Conservation (phyloP, 108 stramenopile genomes). For the Nitzschia palea region DNA sequence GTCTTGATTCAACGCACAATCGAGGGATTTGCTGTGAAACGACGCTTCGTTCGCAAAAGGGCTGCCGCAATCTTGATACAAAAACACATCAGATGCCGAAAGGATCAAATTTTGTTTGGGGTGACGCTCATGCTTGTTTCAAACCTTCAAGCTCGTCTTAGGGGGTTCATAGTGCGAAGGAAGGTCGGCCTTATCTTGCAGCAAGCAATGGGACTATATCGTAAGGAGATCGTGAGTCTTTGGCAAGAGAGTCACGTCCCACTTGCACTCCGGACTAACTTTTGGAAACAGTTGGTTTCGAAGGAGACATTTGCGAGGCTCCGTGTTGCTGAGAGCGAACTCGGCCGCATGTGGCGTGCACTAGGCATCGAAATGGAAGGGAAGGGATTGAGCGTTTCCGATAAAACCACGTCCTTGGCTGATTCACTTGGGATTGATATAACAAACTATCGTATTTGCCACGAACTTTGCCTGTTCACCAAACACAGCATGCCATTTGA, state of each 20-base stretch:
- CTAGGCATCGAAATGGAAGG: constrained; percentile 1
- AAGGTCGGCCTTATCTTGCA: constrained; percentile 7
- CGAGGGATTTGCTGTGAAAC: constrained; percentile 1
- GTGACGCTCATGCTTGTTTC: constrained; percentile 16
- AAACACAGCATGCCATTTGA: neutral
- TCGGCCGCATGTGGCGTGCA: constrained; percentile 37
- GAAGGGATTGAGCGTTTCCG: neutral
- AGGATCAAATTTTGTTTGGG: constrained; percentile 4
- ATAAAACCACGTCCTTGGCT: constrained; percentile 1
- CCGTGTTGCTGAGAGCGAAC: constrained; percentile 36
- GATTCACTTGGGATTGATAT: constrained; percentile 19
- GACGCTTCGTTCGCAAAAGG: neutral
- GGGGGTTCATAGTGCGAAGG: constrained; percentile 40
- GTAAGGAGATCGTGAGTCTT: constrained; percentile 35
- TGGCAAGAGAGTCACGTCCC: constrained; percentile 42
- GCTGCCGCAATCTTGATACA: constrained; percentile 13
- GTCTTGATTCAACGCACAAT: constrained; percentile 22
- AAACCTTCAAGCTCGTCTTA: constrained; percentile 31
- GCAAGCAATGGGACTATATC: constrained; percentile 24
- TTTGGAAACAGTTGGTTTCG: constrained; percentile 32
- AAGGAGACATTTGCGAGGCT: constrained; percentile 22
- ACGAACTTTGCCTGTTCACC: neutral
- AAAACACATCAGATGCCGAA: constrained; percentile 17
- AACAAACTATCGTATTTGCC: constrained; percentile 3
- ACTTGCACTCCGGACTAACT: constrained; percentile 41